Base-by-base conservation (phyloP, 768 basidiomycete genomes). In the Suillus weaverae region DNA sequence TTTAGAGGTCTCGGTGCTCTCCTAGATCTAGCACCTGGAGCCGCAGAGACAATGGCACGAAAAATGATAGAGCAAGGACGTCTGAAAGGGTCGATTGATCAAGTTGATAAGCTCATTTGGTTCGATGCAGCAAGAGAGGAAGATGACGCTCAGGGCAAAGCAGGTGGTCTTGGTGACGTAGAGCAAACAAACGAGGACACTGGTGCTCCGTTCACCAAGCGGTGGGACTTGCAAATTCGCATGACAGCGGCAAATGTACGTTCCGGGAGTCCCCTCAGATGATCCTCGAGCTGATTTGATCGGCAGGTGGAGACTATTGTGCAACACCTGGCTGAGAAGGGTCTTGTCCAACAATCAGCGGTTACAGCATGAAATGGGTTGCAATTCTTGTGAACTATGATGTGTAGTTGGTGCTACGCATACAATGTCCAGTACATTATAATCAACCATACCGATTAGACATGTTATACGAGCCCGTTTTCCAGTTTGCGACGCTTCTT, bases 31-130 rank as follows among this genome's bases (percentile, higher is more conserved):
- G 91, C 93, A 4, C 91, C 97, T 16, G 90, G 91, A 33, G 95
- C 94, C 18, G 97, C 97, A 20, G 97, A 99, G 78, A 94, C 89
- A 1, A 98, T 99, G 91, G 96, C 97, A 11, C 86, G 97, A 61
- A 93, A 92, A 74, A 99, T 99, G 97, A 97, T 99, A 60, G 95
- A 98, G 73, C 97, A 99, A 78, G 92, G 94, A 10, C 90, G 97
- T 62, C 79, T 99, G 66, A 89, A 92, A 67, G 97, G 92, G 33
- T 89, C 89, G 64, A 97, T 99, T 64, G 97, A 99, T 74, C 97
- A 99, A 74, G 95, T 98, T 16, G 94, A 97, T 65, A 89, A 86
- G 69, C 83, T 99, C 55, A 97, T 99, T 67, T 92, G 91, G 84
- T 99, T 99, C 66, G 95, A 98, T 70, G 89, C 86, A 44, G 84